These are phyloP conservation scores for Linum trigynum DNA, from an alignment of 345 rosid genomes.

Conservation along the genomic window DNA sequence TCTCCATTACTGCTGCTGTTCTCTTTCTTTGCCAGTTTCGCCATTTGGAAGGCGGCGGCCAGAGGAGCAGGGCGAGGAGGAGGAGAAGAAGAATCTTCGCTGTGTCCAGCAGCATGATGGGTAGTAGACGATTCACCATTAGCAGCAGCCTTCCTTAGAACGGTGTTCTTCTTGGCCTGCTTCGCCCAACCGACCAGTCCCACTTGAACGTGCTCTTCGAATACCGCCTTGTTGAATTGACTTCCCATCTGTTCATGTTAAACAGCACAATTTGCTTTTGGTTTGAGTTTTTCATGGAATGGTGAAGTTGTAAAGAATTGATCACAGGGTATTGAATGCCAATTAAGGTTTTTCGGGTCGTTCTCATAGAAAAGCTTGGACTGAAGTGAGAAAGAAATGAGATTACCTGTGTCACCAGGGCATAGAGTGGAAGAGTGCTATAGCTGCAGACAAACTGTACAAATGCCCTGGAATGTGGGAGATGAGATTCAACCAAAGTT, in stretches of 20 bases:
- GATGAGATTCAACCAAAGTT: neutral
- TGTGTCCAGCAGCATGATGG: slow-evolving; percentile 4
- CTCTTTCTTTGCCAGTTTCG: neutral
- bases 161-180: slow-evolving; percentile 45
- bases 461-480: slow-evolving; percentile 30
- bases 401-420: slow-evolving; percentile 73
- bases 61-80: neutral
- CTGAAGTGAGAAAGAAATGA: no score
- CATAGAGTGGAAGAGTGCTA: slow-evolving; percentile 82
- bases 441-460: slow-evolving; percentile 76
- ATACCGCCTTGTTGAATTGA: slow-evolving; percentile 60
- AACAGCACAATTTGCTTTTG: neutral
- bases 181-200: slow-evolving; percentile 69
- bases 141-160: slow-evolving; percentile 27
- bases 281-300: neutral
- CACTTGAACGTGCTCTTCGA: slow-evolving; percentile 53
- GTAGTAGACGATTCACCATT: slow-evolving; percentile 17
- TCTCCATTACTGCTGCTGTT: slow-evolving; percentile 1
- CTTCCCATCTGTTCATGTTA: slow-evolving; percentile 63
- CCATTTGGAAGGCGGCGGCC: slow-evolving; percentile 10
- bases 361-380: neutral
- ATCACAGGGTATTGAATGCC: no score
- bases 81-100: slow-evolving; percentile 8
- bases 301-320: neutral
- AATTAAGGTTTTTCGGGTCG: no score